Evolutionary conservation across 805 yeast genomes (phyloP).

Genomic region (Jamesozyma lodderae): DNA sequence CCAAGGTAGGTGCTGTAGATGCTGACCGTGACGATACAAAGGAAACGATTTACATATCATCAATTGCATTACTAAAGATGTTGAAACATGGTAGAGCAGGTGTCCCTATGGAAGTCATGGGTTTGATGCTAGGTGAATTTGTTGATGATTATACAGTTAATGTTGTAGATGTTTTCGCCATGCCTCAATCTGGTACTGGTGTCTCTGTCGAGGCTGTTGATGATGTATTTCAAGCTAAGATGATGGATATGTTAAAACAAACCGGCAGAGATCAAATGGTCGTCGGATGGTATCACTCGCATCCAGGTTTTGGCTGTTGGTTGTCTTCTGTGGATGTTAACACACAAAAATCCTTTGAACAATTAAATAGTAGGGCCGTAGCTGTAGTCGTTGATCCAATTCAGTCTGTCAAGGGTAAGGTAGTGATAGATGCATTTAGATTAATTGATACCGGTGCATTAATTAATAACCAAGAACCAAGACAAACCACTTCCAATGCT

Average conservation of each 20-base stretch:
- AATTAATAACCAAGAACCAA: slow-evolving; percentile 95
- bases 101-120: slow-evolving; percentile 88
- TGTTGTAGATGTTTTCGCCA: slow-evolving; percentile 96
- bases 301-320: slow-evolving; percentile 99
- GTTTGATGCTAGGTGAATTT: slow-evolving; percentile 95
- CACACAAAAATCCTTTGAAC: slow-evolving; percentile 96
- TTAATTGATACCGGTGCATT: slow-evolving; percentile 77
- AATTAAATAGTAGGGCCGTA: slow-evolving; percentile 88
- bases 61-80: slow-evolving; percentile 92
- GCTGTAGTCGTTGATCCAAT: slow-evolving; percentile 98
- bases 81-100: slow-evolving; percentile 94
- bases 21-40: slow-evolving; percentile 87
- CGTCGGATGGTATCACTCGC: slow-evolving; percentile 99
- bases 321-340: slow-evolving; percentile 93
- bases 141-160: slow-evolving; percentile 95
- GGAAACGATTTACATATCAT: slow-evolving; percentile 93
- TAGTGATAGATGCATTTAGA: slow-evolving; percentile 96
- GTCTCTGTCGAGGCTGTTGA: slow-evolving; percentile 99
- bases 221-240: slow-evolving; percentile 95
- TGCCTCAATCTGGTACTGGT: slow-evolving; percentile 99
- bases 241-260: slow-evolving; percentile 99
- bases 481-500: slow-evolving; percentile 92
- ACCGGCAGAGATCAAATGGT: slow-evolving; percentile 99
- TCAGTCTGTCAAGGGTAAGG: slow-evolving; percentile 97
- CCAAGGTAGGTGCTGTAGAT: slow-evolving; percentile 43